phyloP scores from a whole-genome alignment of 345 rosid genomes.

The Clarkia xantiana region DNA sequence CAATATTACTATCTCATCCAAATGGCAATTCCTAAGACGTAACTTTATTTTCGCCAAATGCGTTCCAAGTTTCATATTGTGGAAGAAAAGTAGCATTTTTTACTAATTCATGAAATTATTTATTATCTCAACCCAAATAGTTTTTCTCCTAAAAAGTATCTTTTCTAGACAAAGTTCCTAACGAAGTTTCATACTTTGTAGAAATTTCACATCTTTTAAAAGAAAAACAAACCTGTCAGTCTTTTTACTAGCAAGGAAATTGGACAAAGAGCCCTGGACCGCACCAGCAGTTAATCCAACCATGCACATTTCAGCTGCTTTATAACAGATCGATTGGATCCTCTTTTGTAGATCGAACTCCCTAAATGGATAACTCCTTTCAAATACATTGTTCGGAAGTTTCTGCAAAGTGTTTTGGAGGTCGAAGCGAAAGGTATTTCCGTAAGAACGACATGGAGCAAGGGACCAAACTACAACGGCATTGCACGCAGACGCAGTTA shows the following conservation, averaged over 20 bases:
- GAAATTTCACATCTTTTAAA: not conserved
- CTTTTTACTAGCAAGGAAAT: slow-evolving; percentile 55
- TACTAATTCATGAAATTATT: too few species aligned
- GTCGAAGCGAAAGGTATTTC: slow-evolving; percentile 77
- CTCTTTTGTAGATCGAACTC: slow-evolving; percentile 87
- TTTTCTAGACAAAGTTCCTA: too few species aligned
- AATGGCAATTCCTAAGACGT: too few species aligned
- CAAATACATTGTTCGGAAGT: slow-evolving; percentile 90
- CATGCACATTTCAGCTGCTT: slow-evolving; percentile 78
- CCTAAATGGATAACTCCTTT: slow-evolving; percentile 80
- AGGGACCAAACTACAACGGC: slow-evolving; percentile 78
- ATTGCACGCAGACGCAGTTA: slow-evolving; percentile 78
- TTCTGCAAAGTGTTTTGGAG: slow-evolving; percentile 89
- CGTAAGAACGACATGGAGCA: slow-evolving; percentile 94
- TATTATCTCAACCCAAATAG: too few species aligned
- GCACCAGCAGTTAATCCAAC: slow-evolving; percentile 76
- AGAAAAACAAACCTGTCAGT: slow-evolving; percentile 46
- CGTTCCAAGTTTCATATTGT: too few species aligned
- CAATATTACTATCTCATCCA: too few species aligned
- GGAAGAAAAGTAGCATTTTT: too few species aligned
- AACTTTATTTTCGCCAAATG: too few species aligned
- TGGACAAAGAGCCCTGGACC: slow-evolving; percentile 73
- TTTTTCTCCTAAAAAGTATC: too few species aligned
- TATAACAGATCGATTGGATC: slow-evolving; percentile 69
- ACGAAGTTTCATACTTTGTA: not conserved